Base-by-base conservation (phyloP, 1,139 yeast genomes). In the Geotrichum bryndzae region DNA sequence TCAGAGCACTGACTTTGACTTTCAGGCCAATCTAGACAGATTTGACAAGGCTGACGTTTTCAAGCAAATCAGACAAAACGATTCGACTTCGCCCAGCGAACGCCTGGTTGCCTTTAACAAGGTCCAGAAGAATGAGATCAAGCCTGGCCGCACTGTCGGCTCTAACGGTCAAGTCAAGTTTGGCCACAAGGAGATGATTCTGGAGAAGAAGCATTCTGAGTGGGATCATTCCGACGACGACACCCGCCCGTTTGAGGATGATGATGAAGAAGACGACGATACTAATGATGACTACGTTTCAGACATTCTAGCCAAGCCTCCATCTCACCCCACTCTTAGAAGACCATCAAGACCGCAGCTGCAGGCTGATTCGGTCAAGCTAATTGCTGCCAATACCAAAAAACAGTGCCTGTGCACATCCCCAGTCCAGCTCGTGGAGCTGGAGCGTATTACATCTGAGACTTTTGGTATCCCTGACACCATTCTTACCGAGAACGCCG, bases 31-130 rank as follows among this genome's bases (percentile, higher is more conserved):
- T 70, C 80, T 91, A 67, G 87, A 88, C 35, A 84, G 86, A 80
- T 92, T 92, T 71, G 96, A 92, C 74, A 92, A 92, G 73, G 79
- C 82, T 65, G 80, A 86, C 7, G 94, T 91, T 6, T 88, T 92
- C 73, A 88, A 87, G 61, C 90, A 89, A 70, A 82, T 91, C 70
- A 84, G 85, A 58, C 81, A 80, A 66, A 77, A 79, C 61, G 97
- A 90, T 70, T 80, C 79, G 18, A 79, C 85, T 29, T 84, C 80
- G 58, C 86, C 88, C 1, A 77, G 80, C 23, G 80, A 84, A 56
- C 79, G 96, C 65, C 77, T 90, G 51, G 96, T 89, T 6, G 87
- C 91, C 2, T 90, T 87, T 71, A 90, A 90, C 73, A 86, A 82
- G 69, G 67, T 68, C 33, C 61, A 63, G 52, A 58, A 53, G 57